Evolutionary conservation across 768 basidiomycete genomes (phyloP).

Genomic region (Macrolepiota dolichaula): DNA sequence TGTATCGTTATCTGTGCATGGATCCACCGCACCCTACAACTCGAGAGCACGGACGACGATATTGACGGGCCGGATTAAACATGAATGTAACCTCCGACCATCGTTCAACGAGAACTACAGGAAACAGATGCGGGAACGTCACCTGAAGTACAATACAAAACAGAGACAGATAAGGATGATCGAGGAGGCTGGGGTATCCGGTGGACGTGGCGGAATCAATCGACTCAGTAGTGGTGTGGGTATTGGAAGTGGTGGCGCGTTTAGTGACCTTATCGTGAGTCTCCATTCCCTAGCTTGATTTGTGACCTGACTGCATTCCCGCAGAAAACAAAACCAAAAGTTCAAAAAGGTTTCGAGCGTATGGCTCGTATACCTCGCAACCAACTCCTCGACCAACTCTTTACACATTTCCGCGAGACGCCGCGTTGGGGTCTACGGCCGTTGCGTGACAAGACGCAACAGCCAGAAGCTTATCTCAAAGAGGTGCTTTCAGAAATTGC

Average conservation of each 20-base stretch:
- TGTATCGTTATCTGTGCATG: slow-evolving; percentile 29
- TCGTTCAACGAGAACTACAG: slow-evolving; percentile 65
- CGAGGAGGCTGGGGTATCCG: slow-evolving; percentile 65
- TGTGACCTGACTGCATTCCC: slow-evolving; percentile 11
- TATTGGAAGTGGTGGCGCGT: slow-evolving; percentile 51
- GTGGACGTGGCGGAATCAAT: slow-evolving; percentile 73
- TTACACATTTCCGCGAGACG: slow-evolving; percentile 70
- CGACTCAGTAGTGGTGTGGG: slow-evolving; percentile 75
- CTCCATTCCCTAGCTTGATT: slow-evolving; percentile 4
- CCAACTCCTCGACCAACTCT: slow-evolving; percentile 83
- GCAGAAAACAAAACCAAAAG: slow-evolving; percentile 67
- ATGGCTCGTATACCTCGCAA: slow-evolving; percentile 91
- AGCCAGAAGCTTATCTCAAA: slow-evolving; percentile 85
- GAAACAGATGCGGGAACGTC: slow-evolving; percentile 68
- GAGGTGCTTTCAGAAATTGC: slow-evolving; percentile 79
- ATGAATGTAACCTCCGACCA: slow-evolving; percentile 74
- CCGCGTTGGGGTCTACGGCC: slow-evolving; percentile 81
- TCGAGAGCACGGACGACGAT: slow-evolving; percentile 73
- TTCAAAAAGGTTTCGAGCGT: slow-evolving; percentile 75
- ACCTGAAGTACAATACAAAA: slow-evolving; percentile 64
- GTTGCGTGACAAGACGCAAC: slow-evolving; percentile 76
- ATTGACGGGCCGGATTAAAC: slow-evolving; percentile 75
- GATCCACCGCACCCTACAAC: slow-evolving; percentile 36
- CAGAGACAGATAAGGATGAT: slow-evolving; percentile 67
- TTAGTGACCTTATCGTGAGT: slow-evolving; percentile 66